These are phyloP conservation scores for Zoysia japonica DNA, from an alignment of 176 grass and related monocot species.

Conservation along the genomic window DNA sequence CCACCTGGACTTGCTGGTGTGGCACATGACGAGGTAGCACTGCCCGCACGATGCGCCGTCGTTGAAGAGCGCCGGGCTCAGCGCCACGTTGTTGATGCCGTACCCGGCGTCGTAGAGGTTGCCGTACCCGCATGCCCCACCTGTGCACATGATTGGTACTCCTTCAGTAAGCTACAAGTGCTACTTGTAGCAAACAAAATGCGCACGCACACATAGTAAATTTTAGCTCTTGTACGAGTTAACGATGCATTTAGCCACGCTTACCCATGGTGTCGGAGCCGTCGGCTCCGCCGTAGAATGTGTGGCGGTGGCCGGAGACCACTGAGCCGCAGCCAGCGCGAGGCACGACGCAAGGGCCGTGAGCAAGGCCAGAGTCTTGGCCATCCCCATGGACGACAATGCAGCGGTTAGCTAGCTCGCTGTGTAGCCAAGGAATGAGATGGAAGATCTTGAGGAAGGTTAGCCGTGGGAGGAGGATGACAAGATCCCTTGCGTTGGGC, in stretches of 20 bases:
- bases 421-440: too few species aligned
- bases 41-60: slow-evolving; percentile 61
- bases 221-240: background rate
- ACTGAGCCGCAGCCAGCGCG: background rate
- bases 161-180: too few species aligned
- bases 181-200: background rate
- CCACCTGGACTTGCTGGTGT: background rate
- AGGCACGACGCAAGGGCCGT: background rate
- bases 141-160: background rate
- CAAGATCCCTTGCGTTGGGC: too few species aligned
- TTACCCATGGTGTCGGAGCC: slow-evolving; percentile 10
- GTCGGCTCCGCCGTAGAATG: slow-evolving; percentile 47
- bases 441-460: too few species aligned
- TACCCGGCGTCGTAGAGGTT: slow-evolving; percentile 68
- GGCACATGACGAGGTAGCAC: slow-evolving; percentile 48
- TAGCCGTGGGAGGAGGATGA: too few species aligned
- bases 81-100: slow-evolving; percentile 43
- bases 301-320: slow-evolving; percentile 20
- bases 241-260: background rate
- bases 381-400: background rate
- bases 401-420: too few species aligned
- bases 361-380: background rate
- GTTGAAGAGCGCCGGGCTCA: slow-evolving; percentile 52
- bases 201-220: background rate
- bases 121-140: slow-evolving; percentile 40